Base-by-base conservation (phyloP, 306 rosid species). In the Ochetophila trinervis region DNA sequence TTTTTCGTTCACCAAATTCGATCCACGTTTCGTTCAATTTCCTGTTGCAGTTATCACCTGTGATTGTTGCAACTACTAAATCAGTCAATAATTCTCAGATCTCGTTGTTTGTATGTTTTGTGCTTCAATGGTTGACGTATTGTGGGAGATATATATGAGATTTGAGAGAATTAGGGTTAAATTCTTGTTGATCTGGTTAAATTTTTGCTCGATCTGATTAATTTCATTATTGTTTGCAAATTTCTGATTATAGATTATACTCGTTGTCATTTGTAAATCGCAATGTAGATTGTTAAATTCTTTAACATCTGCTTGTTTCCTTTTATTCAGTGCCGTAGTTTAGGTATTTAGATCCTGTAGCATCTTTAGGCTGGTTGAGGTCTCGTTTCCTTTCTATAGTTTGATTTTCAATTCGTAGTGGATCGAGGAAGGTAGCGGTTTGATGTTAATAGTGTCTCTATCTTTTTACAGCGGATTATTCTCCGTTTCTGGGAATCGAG, bases 401-500 rank as follows among this genome's bases (percentile, higher is more conserved):
- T 60, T 3, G 22, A 21, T 19, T 32, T 36, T 19, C n/a, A 17
- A 36, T 16, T 21, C 20, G 57, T 64, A 58, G 37, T 50, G 9
- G 14, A 20, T 18, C 16, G n/a, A 70, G 5, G 53, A 8, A 70
- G 61, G 45, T 21, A 9, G 21, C 53, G 13, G 21, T 57, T 63
- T 70, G 63, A 65, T 58, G 37, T 24, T 65, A 68, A 75, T 76
- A 66, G 58, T 49, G 66, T 21, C 57, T 60, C 57, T 44, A 23
- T 73, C 58, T 57, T 49, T 76, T 74, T 73, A 58, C 88, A 86
- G 95, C 75, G 12, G 97, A 93, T 44, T 93, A 90, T 75, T 88
- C 96, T 51, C 99, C 99, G 8, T 93, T 93, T 70, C 3, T 84
- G 83, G 99, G 99, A 62, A 93, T 93, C 44, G 99, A 93, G 67